Base-by-base conservation (phyloP, 2,329 filamentous ascomycete genomes). In the Ceratocystis smalleyi region DNA sequence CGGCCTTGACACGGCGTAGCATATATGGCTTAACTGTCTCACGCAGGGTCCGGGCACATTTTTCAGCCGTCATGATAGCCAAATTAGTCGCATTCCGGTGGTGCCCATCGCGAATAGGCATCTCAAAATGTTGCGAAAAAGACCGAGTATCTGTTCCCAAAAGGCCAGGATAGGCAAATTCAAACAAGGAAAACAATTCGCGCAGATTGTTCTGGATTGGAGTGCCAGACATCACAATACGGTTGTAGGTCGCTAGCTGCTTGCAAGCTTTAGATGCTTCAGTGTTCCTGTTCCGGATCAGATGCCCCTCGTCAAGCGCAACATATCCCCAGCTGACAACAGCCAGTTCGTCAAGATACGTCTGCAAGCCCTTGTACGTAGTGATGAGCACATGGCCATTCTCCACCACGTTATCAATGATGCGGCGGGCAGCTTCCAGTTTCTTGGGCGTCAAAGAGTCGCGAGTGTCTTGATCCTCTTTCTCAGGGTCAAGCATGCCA, bases 161-260 rank as follows among this genome's bases (percentile, higher is more conserved):
- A 15, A 91, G 87, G 89, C 97, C 96, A 0, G 95, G 94, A 67
- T 91, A 97, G 65, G 97, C 87, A 71, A 99, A 99, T 72, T 99
- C 95, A 71, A 99, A 97, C 0, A 99, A 77, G 0, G 92, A 97
- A 92, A 94, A 99, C 0, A 99, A 78, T 72, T 99, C 95, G 0
- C 88, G 86, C 30, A 99, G 76, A 68, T 96, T 97, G 73, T 99
- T 99, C 73, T 99, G 95, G 79, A 99, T 95, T 0, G 95, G 95
- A 0, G 94, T 99, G 4, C 94, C 94, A 0, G 95, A 97, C 1
- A 99, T 78, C 66, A 99, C 97, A 68, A 97, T 81, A 24, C 95
- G 84, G 70, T 97, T 94, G 0, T 88, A 83, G 0, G 94, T 99
- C 43, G 88, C 86, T 10, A 99, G 77, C 73, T 96, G 89, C 72